phyloP scores from a whole-genome alignment of 2,329 filamentous ascomycete species.

The Teratosphaeria gauchensis region DNA sequence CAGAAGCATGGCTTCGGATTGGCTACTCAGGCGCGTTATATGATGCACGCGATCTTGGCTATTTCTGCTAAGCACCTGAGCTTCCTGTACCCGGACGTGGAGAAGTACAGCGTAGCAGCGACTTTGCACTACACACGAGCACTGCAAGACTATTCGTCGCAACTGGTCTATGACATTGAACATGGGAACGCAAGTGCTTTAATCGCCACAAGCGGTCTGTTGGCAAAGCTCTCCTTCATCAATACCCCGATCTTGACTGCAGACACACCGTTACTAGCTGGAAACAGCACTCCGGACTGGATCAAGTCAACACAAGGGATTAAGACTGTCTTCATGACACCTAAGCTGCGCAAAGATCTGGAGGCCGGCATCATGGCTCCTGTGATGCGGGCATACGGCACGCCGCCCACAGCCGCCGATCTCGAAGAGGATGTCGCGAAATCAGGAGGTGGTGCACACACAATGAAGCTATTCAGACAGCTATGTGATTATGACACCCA shows the following conservation, averaged over 20 bases:
- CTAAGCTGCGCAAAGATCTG: constrained; percentile 2
- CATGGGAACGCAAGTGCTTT: constrained; percentile 8
- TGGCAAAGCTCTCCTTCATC: constrained; percentile 7
- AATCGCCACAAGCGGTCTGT: constrained; percentile 4
- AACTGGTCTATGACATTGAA: constrained; percentile 5
- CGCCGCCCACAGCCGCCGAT: not conserved
- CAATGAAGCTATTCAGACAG: not conserved
- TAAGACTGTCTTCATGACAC: constrained; percentile 2
- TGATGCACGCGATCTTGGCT: constrained; percentile 82
- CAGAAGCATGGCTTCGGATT: constrained; percentile 48
- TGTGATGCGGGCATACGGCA: not conserved
- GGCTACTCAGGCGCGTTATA: constrained; percentile 68
- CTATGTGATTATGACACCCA: not conserved
- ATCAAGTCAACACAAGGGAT: constrained; percentile 7
- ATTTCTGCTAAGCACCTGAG: constrained; percentile 86
- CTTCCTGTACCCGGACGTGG: constrained; percentile 63
- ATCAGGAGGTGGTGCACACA: not conserved
- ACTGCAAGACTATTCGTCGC: constrained; percentile 7
- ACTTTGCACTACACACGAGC: constrained; percentile 9
- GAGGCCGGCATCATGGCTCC: constrained; percentile 1
- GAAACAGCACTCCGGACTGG: constrained; percentile 1
- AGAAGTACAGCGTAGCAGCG: constrained; percentile 8
- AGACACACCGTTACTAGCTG: not conserved
- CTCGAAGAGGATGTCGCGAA: not conserved
- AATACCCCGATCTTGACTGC: constrained; percentile 3